Evolutionary conservation across 106 monocot genomes (phyloP).

Genomic region (Chionographis japonica): DNA sequence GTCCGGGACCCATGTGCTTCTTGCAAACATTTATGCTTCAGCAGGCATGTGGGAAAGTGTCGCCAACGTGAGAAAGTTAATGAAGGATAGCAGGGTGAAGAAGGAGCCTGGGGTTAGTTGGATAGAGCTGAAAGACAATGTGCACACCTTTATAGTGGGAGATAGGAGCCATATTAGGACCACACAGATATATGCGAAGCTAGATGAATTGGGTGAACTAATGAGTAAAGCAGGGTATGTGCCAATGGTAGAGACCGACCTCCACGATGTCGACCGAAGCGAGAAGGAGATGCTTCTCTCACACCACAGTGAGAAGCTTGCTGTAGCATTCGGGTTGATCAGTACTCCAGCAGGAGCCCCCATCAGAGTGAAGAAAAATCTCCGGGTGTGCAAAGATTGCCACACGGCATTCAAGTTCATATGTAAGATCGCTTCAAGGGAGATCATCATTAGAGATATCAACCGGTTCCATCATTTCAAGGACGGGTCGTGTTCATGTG

Average conservation of each 20-base stretch:
- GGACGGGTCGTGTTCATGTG: slow-evolving; percentile 80
- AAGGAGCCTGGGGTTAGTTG: slow-evolving; percentile 92
- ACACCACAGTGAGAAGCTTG: slow-evolving; percentile 83
- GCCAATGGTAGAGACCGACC: slow-evolving; percentile 60
- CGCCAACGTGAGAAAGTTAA: slow-evolving; percentile 48
- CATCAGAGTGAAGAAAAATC: slow-evolving; percentile 88
- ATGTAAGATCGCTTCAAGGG: slow-evolving; percentile 59
- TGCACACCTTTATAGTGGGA: slow-evolving; percentile 71
- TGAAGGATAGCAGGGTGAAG: slow-evolving; percentile 66
- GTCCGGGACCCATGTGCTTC: slow-evolving; percentile 74
- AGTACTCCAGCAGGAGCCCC: slow-evolving; percentile 57
- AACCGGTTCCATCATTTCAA: slow-evolving; percentile 84
- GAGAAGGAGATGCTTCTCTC: slow-evolving; percentile 83
- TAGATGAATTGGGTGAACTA: slow-evolving; percentile 55
- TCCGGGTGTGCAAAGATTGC: slow-evolving; percentile 85
- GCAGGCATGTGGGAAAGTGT: slow-evolving; percentile 52
- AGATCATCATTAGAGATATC: slow-evolving; percentile 77
- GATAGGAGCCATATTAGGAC: slow-evolving; percentile 66
- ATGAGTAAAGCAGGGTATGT: slow-evolving; percentile 73
- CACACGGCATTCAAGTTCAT: slow-evolving; percentile 74
- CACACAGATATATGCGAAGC: slow-evolving; percentile 67
- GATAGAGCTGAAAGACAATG: slow-evolving; percentile 64
- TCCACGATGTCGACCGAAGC: slow-evolving; percentile 51
- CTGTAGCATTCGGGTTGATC: slow-evolving; percentile 79
- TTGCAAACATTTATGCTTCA: slow-evolving; percentile 75